These are phyloP conservation scores for Skeletonema potamos DNA, from an alignment of 108 stramenopile species.

Conservation along the genomic window DNA sequence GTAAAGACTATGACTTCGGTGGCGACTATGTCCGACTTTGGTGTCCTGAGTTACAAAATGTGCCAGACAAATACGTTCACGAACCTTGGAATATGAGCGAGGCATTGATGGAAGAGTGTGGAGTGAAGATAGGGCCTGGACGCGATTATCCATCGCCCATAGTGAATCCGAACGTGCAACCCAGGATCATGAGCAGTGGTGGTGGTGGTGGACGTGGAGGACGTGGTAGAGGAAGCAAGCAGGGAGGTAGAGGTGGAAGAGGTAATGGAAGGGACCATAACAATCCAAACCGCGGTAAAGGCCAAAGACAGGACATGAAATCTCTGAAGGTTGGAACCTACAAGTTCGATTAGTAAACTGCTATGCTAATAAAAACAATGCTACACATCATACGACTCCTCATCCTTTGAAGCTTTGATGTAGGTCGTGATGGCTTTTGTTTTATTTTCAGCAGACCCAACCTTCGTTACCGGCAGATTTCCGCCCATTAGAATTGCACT, in stretches of 20 bases:
- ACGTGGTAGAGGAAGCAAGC: constrained; percentile 23
- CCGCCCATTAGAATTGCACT: neutral
- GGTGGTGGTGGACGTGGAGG: constrained; percentile 33
- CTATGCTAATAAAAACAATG: constrained; percentile 12
- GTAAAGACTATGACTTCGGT: constrained; percentile 92
- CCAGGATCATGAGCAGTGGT: constrained; percentile 38
- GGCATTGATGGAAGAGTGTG: constrained; percentile 72
- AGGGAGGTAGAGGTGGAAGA: constrained; percentile 20
- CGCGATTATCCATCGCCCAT: constrained; percentile 86
- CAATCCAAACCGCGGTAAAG: constrained; percentile 66
- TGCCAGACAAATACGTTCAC: constrained; percentile 75
- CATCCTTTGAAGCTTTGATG: neutral
- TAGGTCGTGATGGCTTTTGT: neutral
- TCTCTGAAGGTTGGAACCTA: constrained; percentile 65
- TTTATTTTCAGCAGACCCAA: neutral
- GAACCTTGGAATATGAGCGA: constrained; percentile 92
- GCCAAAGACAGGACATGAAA: constrained; percentile 83
- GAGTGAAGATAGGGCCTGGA: constrained; percentile 61
- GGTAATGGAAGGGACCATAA: constrained; percentile 18
- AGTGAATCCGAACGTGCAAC: constrained; percentile 51
- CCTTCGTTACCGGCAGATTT: neutral
- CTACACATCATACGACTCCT: constrained; percentile 2
- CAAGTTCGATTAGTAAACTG: constrained; percentile 26
- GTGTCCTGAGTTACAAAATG: constrained; percentile 89
- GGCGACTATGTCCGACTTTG: constrained; percentile 96